Conservation (phyloP, 2,329 filamentous ascomycete genomes). For the Sclerotinia glacialis region DNA sequence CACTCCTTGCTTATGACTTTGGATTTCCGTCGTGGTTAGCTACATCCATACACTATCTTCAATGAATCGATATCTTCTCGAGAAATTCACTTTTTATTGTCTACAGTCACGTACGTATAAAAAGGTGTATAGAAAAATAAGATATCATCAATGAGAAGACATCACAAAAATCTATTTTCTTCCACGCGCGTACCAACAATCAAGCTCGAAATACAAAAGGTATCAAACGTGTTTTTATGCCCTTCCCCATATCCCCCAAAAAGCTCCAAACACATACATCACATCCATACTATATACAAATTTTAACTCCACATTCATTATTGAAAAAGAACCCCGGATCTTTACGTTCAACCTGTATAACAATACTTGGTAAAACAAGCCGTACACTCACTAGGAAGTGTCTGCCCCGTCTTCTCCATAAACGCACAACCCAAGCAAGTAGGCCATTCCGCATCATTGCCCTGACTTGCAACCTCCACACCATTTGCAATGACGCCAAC, state of each 20-base stretch:
- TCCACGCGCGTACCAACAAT: too few species aligned
- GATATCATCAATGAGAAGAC: not conserved
- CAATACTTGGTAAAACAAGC: constrained; percentile 46
- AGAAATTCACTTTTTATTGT: too few species aligned
- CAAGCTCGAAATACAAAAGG: not conserved
- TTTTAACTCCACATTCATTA: not conserved
- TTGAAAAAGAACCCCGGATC: not conserved
- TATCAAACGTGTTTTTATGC: too few species aligned
- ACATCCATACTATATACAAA: constrained; percentile 4
- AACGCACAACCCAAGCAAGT: constrained; percentile 46
- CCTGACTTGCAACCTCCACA: constrained; percentile 42
- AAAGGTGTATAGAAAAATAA: not conserved
- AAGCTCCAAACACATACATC: not conserved
- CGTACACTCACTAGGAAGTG: constrained; percentile 40
- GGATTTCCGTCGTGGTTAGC: too few species aligned
- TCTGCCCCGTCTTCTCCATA: constrained; percentile 38
- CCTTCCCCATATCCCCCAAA: not conserved
- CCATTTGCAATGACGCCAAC: constrained; percentile 45
- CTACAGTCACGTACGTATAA: too few species aligned
- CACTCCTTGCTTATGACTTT: too few species aligned
- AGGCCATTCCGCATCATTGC: constrained; percentile 38
- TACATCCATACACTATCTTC: too few species aligned
- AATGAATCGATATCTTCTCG: not conserved
- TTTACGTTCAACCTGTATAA: constrained; percentile 24
- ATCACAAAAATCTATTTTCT: not conserved